phyloP scores from a whole-genome alignment of 1,284 basidiomycete species.

The Rhodotorula mucilaginosa region DNA sequence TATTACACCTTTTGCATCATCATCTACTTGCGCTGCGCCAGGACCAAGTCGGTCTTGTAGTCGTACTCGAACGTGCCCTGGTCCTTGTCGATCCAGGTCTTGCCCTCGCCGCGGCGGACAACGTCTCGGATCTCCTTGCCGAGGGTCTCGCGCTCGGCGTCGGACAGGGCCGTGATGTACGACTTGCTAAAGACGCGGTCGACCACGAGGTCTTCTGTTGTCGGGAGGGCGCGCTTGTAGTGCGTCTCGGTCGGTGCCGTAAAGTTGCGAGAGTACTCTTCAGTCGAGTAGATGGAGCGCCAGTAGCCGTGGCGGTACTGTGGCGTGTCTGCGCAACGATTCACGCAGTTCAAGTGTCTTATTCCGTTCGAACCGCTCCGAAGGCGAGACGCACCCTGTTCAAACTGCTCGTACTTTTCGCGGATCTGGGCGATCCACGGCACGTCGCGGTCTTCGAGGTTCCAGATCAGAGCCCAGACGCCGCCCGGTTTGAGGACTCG shows the following conservation, averaged over 20 bases:
- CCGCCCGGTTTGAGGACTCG: constrained; percentile 49
- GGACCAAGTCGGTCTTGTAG: constrained; percentile 24
- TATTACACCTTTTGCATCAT: not conserved
- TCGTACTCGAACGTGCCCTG: constrained; percentile 37
- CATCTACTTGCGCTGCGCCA: not conserved
- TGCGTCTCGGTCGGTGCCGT: constrained; percentile 8
- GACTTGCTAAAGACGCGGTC: constrained; percentile 40
- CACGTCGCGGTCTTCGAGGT: constrained; percentile 38
- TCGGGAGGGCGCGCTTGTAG: constrained; percentile 14
- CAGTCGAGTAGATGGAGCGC: constrained; percentile 34
- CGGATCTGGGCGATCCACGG: constrained; percentile 40
- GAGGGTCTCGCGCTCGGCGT: constrained; percentile 30
- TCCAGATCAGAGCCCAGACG: constrained; percentile 49
- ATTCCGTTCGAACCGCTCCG: too few species aligned
- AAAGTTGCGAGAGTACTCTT: constrained; percentile 20
- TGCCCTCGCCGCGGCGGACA: constrained; percentile 31
- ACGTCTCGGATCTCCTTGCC: constrained; percentile 21
- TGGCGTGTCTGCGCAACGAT: constrained; percentile 26
- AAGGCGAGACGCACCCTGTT: constrained; percentile 14
- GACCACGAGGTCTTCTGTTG: constrained; percentile 37
- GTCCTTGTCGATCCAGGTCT: constrained; percentile 39
- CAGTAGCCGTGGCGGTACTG: constrained; percentile 36
- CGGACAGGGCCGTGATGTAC: constrained; percentile 40
- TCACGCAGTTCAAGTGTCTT: too few species aligned
- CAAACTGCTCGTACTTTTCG: constrained; percentile 41